Evolutionary conservation across 2,329 filamentous ascomycete genomes (phyloP).

Genomic region (Stagonosporopsis chrysanthemi): DNA sequence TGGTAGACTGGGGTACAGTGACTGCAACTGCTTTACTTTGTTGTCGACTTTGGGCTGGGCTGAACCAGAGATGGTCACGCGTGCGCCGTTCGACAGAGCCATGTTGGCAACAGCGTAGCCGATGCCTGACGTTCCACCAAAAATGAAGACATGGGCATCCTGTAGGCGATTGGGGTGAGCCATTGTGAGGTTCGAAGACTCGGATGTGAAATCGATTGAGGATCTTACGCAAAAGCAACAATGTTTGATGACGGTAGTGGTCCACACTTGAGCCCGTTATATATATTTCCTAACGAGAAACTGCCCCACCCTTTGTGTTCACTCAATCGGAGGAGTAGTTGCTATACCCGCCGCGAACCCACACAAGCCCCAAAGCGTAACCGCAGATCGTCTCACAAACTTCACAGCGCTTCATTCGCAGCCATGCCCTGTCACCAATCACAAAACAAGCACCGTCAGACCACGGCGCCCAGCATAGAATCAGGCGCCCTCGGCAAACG

Average conservation of each 20-base stretch:
- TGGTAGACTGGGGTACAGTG: slow-evolving; percentile 47
- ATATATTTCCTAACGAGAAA: not conserved
- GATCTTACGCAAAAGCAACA: not conserved
- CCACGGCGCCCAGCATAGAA: not conserved
- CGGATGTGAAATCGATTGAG: not conserved
- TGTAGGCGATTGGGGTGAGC: slow-evolving; percentile 57
- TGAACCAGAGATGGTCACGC: slow-evolving; percentile 67
- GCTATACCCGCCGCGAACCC: not conserved
- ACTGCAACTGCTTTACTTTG: slow-evolving; percentile 57
- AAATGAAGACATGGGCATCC: slow-evolving; percentile 62
- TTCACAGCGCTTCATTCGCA: not conserved
- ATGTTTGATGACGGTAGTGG: not conserved
- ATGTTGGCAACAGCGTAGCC: slow-evolving; percentile 68
- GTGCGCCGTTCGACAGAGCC: slow-evolving; percentile 62
- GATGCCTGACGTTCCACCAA: slow-evolving; percentile 72
- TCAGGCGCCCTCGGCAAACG: not conserved
- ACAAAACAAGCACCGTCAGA: no score
- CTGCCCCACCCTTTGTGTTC: not conserved
- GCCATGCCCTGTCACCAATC: not conserved
- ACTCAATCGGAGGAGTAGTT: not conserved
- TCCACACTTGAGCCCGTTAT: not conserved
- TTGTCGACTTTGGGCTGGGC: slow-evolving; percentile 58
- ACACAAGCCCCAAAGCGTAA: not conserved
- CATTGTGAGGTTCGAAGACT: slow-evolving; percentile 22
- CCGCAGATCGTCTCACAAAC: not conserved